A percentile compares a stretch with the other conserved stretches of the same genome.
phyloP scores from a whole-genome alignment of 352 stramenopile species.

The Pythium coloratum region DNA sequence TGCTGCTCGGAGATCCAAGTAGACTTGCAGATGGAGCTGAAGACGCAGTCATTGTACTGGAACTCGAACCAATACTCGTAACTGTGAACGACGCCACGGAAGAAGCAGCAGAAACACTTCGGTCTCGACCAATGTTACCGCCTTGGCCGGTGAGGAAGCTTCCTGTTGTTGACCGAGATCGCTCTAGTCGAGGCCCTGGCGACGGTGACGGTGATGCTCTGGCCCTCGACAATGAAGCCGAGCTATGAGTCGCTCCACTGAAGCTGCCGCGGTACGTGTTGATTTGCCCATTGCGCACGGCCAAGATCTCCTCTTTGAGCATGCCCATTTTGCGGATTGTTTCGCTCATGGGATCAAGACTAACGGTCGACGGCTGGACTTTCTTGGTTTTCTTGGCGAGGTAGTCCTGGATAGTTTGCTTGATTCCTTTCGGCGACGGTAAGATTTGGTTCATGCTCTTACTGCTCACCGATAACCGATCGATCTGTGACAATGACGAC shows the following conservation, averaged over 20 bases:
- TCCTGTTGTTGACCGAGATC: slow-evolving; percentile 22
- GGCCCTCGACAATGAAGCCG: neutral
- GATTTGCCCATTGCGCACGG: neutral
- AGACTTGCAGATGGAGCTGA: slow-evolving; percentile 9
- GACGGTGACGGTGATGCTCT: slow-evolving; percentile 9
- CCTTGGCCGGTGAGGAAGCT: slow-evolving; percentile 11
- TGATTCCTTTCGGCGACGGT: slow-evolving; percentile 53
- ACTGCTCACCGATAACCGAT: slow-evolving; percentile 53
- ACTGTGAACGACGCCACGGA: slow-evolving; percentile 26
- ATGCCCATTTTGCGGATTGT: slow-evolving; percentile 31
- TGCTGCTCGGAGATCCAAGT: slow-evolving; percentile 20
- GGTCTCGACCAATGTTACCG: slow-evolving; percentile 6
- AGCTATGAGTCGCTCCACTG: neutral
- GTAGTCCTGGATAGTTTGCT: slow-evolving; percentile 64
- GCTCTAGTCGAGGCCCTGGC: slow-evolving; percentile 5
- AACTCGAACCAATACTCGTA: slow-evolving; percentile 22
- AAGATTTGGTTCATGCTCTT: slow-evolving; percentile 54
- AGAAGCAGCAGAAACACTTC: slow-evolving; percentile 17
- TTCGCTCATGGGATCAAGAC: slow-evolving; percentile 25
- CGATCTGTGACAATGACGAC: slow-evolving; percentile 63
- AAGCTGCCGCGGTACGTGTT: slow-evolving; percentile 10
- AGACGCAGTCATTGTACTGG: neutral
- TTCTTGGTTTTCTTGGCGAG: slow-evolving; percentile 68
- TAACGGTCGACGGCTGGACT: slow-evolving; percentile 45
- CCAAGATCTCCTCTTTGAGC: slow-evolving; percentile 20